Conservation (phyloP, 495 filamentous ascomycete species). For the Lasiosphaeria ovina region DNA sequence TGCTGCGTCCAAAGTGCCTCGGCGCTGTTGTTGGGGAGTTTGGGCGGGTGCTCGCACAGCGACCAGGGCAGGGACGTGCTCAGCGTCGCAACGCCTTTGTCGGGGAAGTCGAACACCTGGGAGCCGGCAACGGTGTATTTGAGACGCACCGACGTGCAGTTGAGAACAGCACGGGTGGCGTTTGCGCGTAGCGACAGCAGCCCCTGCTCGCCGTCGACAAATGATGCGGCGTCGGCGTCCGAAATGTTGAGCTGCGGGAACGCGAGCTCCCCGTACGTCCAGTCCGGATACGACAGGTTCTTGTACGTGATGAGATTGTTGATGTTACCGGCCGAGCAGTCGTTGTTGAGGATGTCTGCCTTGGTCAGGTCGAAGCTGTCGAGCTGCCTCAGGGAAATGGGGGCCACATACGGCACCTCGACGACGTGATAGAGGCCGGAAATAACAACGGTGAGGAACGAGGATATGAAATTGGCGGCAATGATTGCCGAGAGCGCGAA, state of each 20-base stretch:
- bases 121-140: not conserved
- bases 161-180: not conserved
- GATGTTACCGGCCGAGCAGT: not conserved
- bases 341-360: not conserved
- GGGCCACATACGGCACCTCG: not conserved
- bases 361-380: not conserved
- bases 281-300: not conserved
- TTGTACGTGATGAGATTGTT: not conserved
- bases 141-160: not conserved
- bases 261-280: not conserved
- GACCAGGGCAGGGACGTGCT: not conserved
- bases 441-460: not conserved
- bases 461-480: not conserved
- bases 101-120: not conserved
- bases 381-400: not conserved
- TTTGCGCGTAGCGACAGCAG: not conserved
- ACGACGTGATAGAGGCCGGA: not conserved
- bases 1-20: not conserved
- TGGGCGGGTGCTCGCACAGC: not conserved
- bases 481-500: not conserved
- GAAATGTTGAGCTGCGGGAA: not conserved
- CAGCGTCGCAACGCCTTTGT: not conserved
- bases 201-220: not conserved
- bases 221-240: not conserved
- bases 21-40: not conserved